Base-by-base conservation (phyloP, 2,329 filamentous ascomycete genomes). In the Aspergillus niger region DNA sequence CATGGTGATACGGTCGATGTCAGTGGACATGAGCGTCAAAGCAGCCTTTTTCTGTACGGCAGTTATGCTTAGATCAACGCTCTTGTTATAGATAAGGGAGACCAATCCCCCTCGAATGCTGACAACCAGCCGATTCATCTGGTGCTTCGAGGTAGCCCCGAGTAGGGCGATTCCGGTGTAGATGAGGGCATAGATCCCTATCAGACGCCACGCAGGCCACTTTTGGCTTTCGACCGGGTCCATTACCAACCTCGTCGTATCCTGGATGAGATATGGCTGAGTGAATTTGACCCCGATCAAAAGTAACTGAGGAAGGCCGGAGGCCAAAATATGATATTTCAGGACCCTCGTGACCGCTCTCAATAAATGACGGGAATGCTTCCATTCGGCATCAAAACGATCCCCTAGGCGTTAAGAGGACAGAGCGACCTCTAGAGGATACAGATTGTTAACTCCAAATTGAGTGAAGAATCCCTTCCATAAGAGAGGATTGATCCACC, bases 21-120 rank as follows among this genome's bases (percentile, higher is more conserved):
- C 55, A 5, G 47, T 58, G 6, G 55, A 57, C 55, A 57, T 57
- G 11, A 57, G 44, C 11, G 55, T 49, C 32, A 57, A 17, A 11
- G 55, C 43, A 7, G 44, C 32, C 30, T 17, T 48, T 13, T 50
- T 44, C 20, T 57, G 30, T 8, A 50, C 39, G 11, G 55, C 20
- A 11, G 32, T 50, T 22, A 22, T 50, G 28, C 26, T 38, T 11
- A 51, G n/a, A 2, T 39, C 32, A 15, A 50, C 3, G n/a, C 43
- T 50, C 30, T 41, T 51, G 10, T n/a, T 22, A 24, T 57, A 57
- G 44, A 57, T 57, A 6, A 43, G 8, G 20, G 39, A 48, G 8
- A 47, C 24, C 17, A 57, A 26, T 10, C 55, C 44, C 5, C 44
- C 55, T 22, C 55, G 44, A 28, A 49, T n/a, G 11, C 26, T 15